Evolutionary conservation across 176 grass and related monocot genomes (phyloP).

Genomic region (Pontederia crassipes): DNA sequence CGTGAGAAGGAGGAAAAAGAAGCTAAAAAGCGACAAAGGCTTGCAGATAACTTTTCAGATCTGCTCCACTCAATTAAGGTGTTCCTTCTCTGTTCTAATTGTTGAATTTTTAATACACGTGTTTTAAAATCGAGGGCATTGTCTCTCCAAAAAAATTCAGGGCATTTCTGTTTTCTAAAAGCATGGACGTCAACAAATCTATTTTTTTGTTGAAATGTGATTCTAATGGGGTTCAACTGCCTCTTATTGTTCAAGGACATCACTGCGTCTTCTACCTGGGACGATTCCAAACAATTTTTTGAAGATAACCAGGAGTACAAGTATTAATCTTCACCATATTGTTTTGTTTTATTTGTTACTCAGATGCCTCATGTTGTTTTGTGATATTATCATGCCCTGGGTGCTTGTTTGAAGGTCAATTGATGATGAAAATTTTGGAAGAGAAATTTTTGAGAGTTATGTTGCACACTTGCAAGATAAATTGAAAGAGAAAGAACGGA

Average conservation of each 20-base stretch:
- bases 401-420: slow-evolving; percentile 43
- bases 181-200: too few relatives aligned
- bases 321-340: slow-evolving; percentile 24
- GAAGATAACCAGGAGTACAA: slow-evolving; percentile 74
- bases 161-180: too few relatives aligned
- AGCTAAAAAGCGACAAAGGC: slow-evolving; percentile 67
- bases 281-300: slow-evolving; percentile 70
- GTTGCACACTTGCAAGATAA: slow-evolving; percentile 80
- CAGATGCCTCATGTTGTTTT: background rate
- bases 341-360: background rate
- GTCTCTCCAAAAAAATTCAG: too few relatives aligned
- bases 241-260: slow-evolving; percentile 45
- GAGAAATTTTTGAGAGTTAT: slow-evolving; percentile 88
- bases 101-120: too few relatives aligned
- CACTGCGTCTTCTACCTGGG: slow-evolving; percentile 71
- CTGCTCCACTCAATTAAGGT: slow-evolving; percentile 90
- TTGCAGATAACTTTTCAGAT: slow-evolving; percentile 91
- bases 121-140: too few relatives aligned
- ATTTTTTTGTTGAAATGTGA: slow-evolving; percentile 16
- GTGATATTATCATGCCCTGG: background rate
- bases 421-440: slow-evolving; percentile 43
- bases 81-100: background rate
- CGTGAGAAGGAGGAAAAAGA: slow-evolving; percentile 90
- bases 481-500: slow-evolving; percentile 85
- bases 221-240: background rate